phyloP scores from a whole-genome alignment of 2,329 filamentous ascomycete species.

The Alternaria triticimaculans region DNA sequence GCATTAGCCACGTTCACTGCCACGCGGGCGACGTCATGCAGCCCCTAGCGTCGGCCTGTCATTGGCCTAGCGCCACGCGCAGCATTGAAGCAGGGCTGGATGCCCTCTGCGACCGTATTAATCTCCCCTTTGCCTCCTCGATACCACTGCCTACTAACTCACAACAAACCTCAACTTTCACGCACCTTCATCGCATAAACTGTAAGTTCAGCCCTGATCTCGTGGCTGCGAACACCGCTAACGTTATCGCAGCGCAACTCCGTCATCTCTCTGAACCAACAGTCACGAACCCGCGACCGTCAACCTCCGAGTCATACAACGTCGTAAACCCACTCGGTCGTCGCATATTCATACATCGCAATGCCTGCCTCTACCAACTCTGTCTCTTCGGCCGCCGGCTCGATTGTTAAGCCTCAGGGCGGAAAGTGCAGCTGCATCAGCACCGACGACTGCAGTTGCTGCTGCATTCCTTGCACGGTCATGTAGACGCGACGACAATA shows the following conservation, averaged over 20 bases:
- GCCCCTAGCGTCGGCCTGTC: constrained; percentile 16
- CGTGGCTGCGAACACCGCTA: neutral
- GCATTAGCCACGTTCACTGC: constrained; percentile 20
- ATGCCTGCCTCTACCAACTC: constrained; percentile 46
- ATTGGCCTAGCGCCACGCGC: constrained; percentile 19
- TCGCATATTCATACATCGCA: neutral
- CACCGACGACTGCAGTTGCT: constrained; percentile 43
- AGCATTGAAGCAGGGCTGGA: constrained; percentile 26
- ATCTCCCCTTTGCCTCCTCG: constrained; percentile 13
- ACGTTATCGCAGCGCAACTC: constrained; percentile 3
- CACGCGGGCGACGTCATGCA: constrained; percentile 35
- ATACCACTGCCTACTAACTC: neutral
- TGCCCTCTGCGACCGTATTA: constrained; percentile 15
- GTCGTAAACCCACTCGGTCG: neutral
- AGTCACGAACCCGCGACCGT: neutral
- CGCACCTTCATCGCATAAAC: neutral
- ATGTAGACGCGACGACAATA: constrained; percentile 34
- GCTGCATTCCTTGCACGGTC: constrained; percentile 47
- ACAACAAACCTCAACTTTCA: neutral
- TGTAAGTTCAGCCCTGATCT: neutral
- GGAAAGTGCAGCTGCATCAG: constrained; percentile 40
- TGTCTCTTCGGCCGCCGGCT: constrained; percentile 38
- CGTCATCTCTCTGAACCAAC: neutral
- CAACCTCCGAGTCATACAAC: neutral
- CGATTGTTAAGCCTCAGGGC: constrained; percentile 45